Base-by-base conservation (phyloP, 257 asterid species). In the Solanum okadae region DNA sequence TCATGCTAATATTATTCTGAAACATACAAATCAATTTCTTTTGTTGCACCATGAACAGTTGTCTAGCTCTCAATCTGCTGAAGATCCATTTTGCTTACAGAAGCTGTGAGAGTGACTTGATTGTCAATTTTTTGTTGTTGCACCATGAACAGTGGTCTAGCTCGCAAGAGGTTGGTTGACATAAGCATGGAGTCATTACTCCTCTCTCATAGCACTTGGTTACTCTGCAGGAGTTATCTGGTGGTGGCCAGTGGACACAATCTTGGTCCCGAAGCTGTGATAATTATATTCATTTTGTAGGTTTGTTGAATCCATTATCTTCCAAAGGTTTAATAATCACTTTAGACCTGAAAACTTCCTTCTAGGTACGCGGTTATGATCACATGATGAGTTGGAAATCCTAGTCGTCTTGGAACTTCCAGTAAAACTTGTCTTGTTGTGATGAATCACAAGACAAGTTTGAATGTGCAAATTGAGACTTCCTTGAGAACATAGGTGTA, bases 111-210 rank as follows among this genome's bases (percentile, higher is more conserved):
- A 85, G 72, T 92, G 88, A 92, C 72, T 84, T 76, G 35, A 88
- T 91, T 61, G 31, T 83, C 23, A 14, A 27, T 68, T 13, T 27
- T 3, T 37, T 71, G 20, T 61, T 22, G 27, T 22, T 20, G 68
- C 68, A 61, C 81, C 27, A 76, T 93, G 85, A 90, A 85, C 95
- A 97, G 98, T 92, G 95, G 95, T 72, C 90, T 96, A 86, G 98
- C 98, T 87, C 98, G 94, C 86, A 96, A 96, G 88, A 92, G 98
- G 87, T 86, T 94, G 95, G 91, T 97, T 88, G 98, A 96, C 86
- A 88, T 96, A 40, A 97, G 98, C 89, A 93, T 97, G 98, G 98
- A 91, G 95, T 96, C 73, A 96, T 97, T 91, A 91, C 97, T 88
- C 98, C 98, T 84, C 86, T 96, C 93, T 61, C 98, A 0, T 98